These are phyloP conservation scores for Aspergillus fischeri DNA, from an alignment of 2,329 filamentous ascomycete genomes.

Conservation along the genomic window DNA sequence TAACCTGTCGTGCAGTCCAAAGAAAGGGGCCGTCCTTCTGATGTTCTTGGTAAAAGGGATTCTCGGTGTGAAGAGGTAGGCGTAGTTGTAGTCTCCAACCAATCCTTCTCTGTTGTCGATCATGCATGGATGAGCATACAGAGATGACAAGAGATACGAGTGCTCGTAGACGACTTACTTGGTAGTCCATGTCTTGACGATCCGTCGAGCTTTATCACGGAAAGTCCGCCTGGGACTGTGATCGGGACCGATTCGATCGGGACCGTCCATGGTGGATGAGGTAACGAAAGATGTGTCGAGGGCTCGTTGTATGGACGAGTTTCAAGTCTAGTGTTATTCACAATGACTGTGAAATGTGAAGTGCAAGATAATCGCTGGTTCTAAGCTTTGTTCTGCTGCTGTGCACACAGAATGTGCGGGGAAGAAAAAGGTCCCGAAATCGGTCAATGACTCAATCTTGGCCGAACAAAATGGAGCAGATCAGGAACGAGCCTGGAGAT, in stretches of 20 bases:
- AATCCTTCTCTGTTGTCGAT: slow-evolving; percentile 58
- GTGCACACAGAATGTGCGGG: not conserved
- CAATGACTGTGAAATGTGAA: not conserved
- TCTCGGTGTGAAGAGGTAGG: slow-evolving; percentile 75
- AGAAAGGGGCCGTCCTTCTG: slow-evolving; percentile 60
- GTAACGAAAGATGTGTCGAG: not conserved
- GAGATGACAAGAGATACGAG: not conserved
- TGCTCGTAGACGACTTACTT: slow-evolving; percentile 24
- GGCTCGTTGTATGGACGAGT: not conserved
- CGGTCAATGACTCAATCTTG: not conserved
- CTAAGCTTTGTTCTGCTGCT: not conserved
- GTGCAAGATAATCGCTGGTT: not conserved
- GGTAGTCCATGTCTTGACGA: slow-evolving; percentile 39
- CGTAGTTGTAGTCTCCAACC: slow-evolving; percentile 85
- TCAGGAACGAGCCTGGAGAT: not conserved
- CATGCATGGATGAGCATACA: not conserved
- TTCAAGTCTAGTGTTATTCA: not conserved
- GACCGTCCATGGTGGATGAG: slow-evolving; percentile 29
- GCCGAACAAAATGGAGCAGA: not conserved
- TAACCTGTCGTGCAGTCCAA: slow-evolving; percentile 65
- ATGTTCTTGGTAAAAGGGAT: slow-evolving; percentile 73
- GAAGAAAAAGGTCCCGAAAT: not conserved
- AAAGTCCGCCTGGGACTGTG: slow-evolving; percentile 34
- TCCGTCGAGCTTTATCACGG: slow-evolving; percentile 30
- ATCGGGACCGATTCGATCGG: slow-evolving; percentile 43